phyloP scores from a whole-genome alignment of 192 early-diverging fungal species.

The Entomortierella beljakovae region DNA sequence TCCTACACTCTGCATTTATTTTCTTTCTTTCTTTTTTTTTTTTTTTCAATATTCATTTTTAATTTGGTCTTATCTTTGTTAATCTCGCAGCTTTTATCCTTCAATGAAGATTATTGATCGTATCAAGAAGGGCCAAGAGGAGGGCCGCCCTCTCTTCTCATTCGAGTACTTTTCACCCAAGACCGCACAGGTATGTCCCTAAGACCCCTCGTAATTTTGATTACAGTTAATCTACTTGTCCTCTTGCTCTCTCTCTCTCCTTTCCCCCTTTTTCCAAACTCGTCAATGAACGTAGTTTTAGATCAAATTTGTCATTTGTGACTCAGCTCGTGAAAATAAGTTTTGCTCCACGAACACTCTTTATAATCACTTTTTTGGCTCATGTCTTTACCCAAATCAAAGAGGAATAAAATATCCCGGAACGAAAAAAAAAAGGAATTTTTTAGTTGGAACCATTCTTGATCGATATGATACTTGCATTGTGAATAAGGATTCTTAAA shows the following conservation, averaged over 20 bases:
- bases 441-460: too few species aligned
- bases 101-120: conserved; percentile 80
- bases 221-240: too few species aligned
- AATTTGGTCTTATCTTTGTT: too few species aligned
- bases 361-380: background rate
- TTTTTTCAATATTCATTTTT: conserved; percentile 1
- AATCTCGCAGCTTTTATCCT: background rate
- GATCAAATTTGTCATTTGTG: conserved; percentile 15
- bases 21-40: background rate
- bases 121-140: conserved; percentile 73
- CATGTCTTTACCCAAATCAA: background rate
- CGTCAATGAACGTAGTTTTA: background rate
- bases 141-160: conserved; percentile 82
- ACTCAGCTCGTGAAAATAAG: conserved; percentile 34
- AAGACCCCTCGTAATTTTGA: too few species aligned
- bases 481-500: too few species aligned
- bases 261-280: background rate
- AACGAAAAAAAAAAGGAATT: too few species aligned
- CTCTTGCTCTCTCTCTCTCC: background rate
- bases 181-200: conserved; percentile 78
- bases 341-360: background rate
- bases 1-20: background rate
- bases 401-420: background rate
- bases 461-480: too few species aligned
- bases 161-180: conserved; percentile 99